These are phyloP conservation scores for Porphyrellus cyaneotinctus DNA, from an alignment of 768 basidiomycete genomes.

Conservation along the genomic window DNA sequence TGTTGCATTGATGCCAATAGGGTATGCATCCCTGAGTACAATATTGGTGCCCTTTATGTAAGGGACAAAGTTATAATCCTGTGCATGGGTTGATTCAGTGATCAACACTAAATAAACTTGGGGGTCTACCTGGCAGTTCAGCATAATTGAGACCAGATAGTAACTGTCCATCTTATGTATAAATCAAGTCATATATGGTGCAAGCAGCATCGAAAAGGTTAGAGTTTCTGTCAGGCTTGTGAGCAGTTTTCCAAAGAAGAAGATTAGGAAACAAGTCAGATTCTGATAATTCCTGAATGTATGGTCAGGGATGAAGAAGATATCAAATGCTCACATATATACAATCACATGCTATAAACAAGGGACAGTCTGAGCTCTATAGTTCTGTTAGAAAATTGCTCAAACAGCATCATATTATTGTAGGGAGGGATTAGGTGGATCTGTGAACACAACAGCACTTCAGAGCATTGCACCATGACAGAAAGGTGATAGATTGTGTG, in stretches of 20 bases:
- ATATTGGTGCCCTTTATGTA: conserved; percentile 66
- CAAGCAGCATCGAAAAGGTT: conserved; percentile 60
- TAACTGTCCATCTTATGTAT: conserved; percentile 51
- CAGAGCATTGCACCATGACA: background rate
- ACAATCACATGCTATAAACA: conserved; percentile 77
- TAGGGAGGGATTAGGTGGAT: conserved; percentile 75
- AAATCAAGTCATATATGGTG: conserved; percentile 43
- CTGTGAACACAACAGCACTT: conserved; percentile 35
- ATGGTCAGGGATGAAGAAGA: background rate
- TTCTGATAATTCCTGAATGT: conserved; percentile 53
- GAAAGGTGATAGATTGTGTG: conserved; percentile 4
- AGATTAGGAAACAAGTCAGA: conserved; percentile 58
- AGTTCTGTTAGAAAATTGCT: conserved; percentile 18
- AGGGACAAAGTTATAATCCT: conserved; percentile 59
- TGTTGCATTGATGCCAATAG: conserved; percentile 55
- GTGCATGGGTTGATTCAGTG: background rate
- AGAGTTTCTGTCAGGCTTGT: conserved; percentile 67
- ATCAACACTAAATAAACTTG: no score
- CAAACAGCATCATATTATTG: conserved; percentile 43
- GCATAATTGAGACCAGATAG: conserved; percentile 53
- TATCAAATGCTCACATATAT: conserved; percentile 1
- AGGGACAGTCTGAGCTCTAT: conserved; percentile 43
- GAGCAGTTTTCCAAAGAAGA: conserved; percentile 67
- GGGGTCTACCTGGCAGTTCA: conserved; percentile 40
- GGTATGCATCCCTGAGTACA: conserved; percentile 46